Conservation (phyloP, 768 basidiomycete genomes). For the Lentinula edodes region DNA sequence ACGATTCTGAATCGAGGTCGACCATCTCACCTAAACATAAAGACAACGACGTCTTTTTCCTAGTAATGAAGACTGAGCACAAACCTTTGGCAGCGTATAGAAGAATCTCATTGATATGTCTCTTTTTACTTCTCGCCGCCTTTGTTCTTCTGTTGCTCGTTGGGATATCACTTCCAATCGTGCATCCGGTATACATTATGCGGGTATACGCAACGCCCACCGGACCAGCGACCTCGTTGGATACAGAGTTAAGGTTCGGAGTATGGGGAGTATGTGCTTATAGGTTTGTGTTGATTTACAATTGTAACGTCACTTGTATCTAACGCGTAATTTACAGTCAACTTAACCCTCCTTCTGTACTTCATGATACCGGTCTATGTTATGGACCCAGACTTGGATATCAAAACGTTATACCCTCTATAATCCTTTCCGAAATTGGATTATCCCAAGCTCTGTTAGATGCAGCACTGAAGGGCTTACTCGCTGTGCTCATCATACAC, state of each 20-base stretch:
- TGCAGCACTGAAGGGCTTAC: constrained; percentile 43
- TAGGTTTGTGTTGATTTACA: constrained; percentile 27
- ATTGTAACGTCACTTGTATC: neutral
- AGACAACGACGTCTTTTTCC: neutral
- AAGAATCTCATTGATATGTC: constrained; percentile 39
- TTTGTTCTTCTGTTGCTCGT: constrained; percentile 77
- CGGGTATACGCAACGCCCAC: constrained; percentile 31
- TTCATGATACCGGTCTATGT: constrained; percentile 43
- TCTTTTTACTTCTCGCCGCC: constrained; percentile 46
- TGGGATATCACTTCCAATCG: constrained; percentile 70
- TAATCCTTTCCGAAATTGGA: constrained; percentile 33
- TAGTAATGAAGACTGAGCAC: constrained; percentile 21
- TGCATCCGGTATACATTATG: constrained; percentile 62
- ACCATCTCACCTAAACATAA: too few relatives aligned
- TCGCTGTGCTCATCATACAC: constrained; percentile 62
- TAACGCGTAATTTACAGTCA: constrained; percentile 14
- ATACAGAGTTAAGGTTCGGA: constrained; percentile 64
- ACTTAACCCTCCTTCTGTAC: constrained; percentile 28
- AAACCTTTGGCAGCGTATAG: constrained; percentile 42
- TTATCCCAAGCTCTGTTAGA: constrained; percentile 39
- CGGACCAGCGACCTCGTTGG: constrained; percentile 41
- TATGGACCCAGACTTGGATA: constrained; percentile 68
- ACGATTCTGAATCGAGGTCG: too few relatives aligned
- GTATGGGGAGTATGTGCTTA: constrained; percentile 79
- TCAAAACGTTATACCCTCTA: constrained; percentile 38